Evolutionary conservation across 139 green algal species (phyloP).

Genomic region (Picochlorum sp.): DNA sequence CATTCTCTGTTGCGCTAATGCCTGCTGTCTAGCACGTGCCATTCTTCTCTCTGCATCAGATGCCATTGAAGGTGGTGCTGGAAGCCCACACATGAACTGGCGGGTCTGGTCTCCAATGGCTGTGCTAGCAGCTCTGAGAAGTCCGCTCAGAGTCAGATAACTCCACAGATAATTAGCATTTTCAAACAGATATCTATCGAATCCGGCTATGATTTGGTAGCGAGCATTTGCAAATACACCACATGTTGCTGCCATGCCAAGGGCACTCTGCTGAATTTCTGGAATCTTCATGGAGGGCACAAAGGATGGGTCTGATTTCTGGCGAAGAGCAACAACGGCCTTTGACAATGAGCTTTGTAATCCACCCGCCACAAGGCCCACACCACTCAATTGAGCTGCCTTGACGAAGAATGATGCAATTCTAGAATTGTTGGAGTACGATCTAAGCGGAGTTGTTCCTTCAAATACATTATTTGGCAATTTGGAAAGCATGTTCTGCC

Average conservation of each 20-base stretch:
- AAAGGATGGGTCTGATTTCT: constrained; percentile 47
- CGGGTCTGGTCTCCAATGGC: constrained; percentile 29
- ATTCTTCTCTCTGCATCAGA: neutral
- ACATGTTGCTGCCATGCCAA: constrained; percentile 70
- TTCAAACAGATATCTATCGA: constrained; percentile 83
- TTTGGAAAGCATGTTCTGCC: constrained; percentile 64
- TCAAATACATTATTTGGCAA: constrained; percentile 82
- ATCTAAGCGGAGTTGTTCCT: constrained; percentile 60
- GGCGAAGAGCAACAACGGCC: constrained; percentile 33
- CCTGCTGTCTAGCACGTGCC: neutral
- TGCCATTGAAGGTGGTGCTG: neutral
- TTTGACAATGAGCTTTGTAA: constrained; percentile 27
- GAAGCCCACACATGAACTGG: constrained; percentile 27
- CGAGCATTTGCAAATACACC: constrained; percentile 77
- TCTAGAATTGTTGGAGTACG: constrained; percentile 60
- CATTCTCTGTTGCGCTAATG: constrained; percentile 1
- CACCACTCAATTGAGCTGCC: constrained; percentile 74
- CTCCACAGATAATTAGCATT: constrained; percentile 64
- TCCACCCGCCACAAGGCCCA: constrained; percentile 61
- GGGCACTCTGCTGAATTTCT: constrained; percentile 36
- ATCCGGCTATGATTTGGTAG: constrained; percentile 85
- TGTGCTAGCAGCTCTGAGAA: constrained; percentile 27
- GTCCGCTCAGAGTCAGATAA: constrained; percentile 44
- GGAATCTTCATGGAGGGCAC: constrained; percentile 69
- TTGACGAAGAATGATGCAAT: constrained; percentile 68